Base-by-base conservation (phyloP, 2,329 filamentous ascomycete species). In the Byssoonygena ceratinophila region DNA sequence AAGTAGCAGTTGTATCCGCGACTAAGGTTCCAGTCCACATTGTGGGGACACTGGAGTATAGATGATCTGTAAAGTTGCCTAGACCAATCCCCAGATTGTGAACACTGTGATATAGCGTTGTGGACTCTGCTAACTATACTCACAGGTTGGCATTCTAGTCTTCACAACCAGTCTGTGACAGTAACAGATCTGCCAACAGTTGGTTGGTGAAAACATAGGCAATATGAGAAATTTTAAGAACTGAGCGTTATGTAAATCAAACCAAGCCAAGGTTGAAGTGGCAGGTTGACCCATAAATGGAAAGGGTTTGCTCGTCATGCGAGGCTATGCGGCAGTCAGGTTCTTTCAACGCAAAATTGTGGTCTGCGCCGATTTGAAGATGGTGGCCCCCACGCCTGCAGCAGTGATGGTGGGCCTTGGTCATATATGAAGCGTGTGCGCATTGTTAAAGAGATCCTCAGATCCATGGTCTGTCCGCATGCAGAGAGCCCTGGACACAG, bases 381-480 rank as follows among this genome's bases (percentile, higher is more conserved):
- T 45, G 23, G 27, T 45, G 41, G 41, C 23, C 45, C 45, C 29
- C 45, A 47, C 45, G 45, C 6, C 44, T 36, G 45, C 29, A 25
- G 16, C 31, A 9, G n/a, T 23, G 27, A 29, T 34, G 16, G 43
- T 43, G 16, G 43, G 43, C 4, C 25, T 34, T 37, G 12, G 29
- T 18, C 29, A 27, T 11, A 44, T 6, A 14, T 7, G 23, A 44
- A 29, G 20, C 20, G 14, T 40, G 36, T 40, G 36, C 37, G 23
- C 18, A 9, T 12, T 29, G 23, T 41, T 6, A 23, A 16, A 45
- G 43, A 20, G 6, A 5, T 31, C 25, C 23, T 16, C 12, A 8
- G 29, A 36, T n/a, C 29, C 39, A 51, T 25, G 41, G 39, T 9
- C 12, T 51, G 27, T 51, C 48, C 39, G 39, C 39, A 36, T 46